A percentile compares a stretch with the other conserved stretches of the same genome.
Evolutionary conservation across 352 stramenopile genomes (phyloP).

Genomic region (Pythium aphanidermatum): DNA sequence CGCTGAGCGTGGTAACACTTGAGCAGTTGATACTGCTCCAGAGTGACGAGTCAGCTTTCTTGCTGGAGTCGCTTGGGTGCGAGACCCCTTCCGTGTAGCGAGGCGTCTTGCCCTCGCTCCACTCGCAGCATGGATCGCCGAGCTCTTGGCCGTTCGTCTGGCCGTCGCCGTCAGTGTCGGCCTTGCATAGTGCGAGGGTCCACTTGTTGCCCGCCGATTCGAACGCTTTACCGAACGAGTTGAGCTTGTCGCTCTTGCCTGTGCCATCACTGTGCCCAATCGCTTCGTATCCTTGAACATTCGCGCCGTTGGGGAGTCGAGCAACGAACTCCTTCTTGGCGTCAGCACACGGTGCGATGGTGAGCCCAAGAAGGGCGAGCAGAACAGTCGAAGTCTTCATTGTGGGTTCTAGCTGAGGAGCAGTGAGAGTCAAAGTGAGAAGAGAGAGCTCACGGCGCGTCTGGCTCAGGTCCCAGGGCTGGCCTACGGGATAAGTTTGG

Average conservation of each 20-base stretch:
- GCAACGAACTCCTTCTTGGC: slow-evolving; percentile 13
- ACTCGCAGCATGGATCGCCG: slow-evolving; percentile 40
- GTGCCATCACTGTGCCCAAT: slow-evolving; percentile 20
- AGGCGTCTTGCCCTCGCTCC: not conserved
- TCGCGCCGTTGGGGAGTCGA: slow-evolving; percentile 26
- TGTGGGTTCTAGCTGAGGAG: not conserved
- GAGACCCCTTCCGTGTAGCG: not conserved
- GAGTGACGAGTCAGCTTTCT: slow-evolving; percentile 3
- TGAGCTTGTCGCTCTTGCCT: slow-evolving; percentile 7
- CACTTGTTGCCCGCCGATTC: slow-evolving; percentile 10
- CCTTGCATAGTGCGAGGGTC: slow-evolving; percentile 33
- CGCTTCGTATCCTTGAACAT: slow-evolving; percentile 15
- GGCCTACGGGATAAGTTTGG: no score
- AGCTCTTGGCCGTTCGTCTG: slow-evolving; percentile 50
- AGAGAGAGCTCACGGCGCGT: no score
- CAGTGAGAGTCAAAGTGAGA: no score
- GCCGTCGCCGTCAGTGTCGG: slow-evolving; percentile 41
- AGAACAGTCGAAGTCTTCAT: no score
- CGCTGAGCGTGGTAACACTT: not conserved
- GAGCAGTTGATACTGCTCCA: slow-evolving; percentile 4
- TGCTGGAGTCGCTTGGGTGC: slow-evolving; percentile 6
- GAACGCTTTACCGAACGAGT: slow-evolving; percentile 41
- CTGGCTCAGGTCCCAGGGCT: no score
- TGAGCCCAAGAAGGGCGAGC: not conserved
- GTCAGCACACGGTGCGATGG: not conserved